A percentile compares a stretch with the other conserved stretches of the same genome.
phyloP scores from a whole-genome alignment of 257 asterid species.

The Penstemon newberryi region DNA sequence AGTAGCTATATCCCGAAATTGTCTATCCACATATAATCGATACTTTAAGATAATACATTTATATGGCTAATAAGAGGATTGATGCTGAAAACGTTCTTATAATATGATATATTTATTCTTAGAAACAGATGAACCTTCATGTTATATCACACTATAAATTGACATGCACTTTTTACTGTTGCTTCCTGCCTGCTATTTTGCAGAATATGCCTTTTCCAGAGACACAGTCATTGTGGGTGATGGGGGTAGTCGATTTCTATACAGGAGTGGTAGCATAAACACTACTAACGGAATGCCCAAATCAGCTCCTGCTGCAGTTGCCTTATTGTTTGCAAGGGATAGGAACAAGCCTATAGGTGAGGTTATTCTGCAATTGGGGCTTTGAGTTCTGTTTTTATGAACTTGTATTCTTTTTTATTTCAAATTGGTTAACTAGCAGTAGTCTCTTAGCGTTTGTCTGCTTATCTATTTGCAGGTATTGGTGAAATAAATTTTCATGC shows the following conservation, averaged over 20 bases:
- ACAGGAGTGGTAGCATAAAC: slow-evolving; percentile 39
- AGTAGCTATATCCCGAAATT: slow-evolving; percentile 33
- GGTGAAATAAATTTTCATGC: slow-evolving; percentile 77
- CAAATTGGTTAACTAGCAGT: neutral
- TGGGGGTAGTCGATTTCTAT: slow-evolving; percentile 49
- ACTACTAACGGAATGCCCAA: slow-evolving; percentile 15
- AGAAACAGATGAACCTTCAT: slow-evolving; percentile 13
- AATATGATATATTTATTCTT: neutral
- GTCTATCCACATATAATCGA: slow-evolving; percentile 17
- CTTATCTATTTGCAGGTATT: slow-evolving; percentile 41
- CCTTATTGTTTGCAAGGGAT: slow-evolving; percentile 65
- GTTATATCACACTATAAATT: slow-evolving; percentile 3
- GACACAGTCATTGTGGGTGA: slow-evolving; percentile 80
- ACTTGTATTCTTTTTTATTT: neutral
- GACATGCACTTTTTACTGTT: slow-evolving; percentile 20
- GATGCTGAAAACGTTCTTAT: no score
- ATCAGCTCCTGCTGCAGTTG: slow-evolving; percentile 46
- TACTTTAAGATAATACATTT: slow-evolving; percentile 4
- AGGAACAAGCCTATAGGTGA: slow-evolving; percentile 60
- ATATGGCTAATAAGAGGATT: neutral
- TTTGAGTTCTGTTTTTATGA: neutral
- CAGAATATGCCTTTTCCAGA: slow-evolving; percentile 64
- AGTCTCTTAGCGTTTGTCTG: slow-evolving; percentile 7
- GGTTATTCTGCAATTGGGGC: slow-evolving; percentile 24
- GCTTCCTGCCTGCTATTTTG: slow-evolving; percentile 24